These are phyloP conservation scores for Drechslerella stenobrocha DNA, from an alignment of 2,329 filamentous ascomycete species.

Conservation along the genomic window DNA sequence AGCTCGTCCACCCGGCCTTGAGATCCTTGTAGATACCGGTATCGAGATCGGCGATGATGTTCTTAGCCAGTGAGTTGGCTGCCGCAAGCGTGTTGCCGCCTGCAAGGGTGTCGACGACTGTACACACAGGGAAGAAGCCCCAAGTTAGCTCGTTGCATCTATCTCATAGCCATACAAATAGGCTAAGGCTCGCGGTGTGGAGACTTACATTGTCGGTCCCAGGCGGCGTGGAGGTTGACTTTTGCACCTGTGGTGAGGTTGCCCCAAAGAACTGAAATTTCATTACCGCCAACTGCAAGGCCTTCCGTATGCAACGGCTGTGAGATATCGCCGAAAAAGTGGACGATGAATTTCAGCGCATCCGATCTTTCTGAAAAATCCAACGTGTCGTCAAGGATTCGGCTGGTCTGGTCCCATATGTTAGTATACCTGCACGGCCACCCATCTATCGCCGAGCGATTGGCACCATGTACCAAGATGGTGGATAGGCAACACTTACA, in stretches of 20 bases:
- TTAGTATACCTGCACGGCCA: slow-evolving; percentile 56
- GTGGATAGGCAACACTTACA: slow-evolving; percentile 56
- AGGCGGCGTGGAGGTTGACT: slow-evolving; percentile 71
- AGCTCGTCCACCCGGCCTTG: slow-evolving; percentile 63
- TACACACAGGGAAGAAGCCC: slow-evolving; percentile 57
- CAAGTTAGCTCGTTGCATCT: slow-evolving; percentile 62
- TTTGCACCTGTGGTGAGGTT: slow-evolving; percentile 54
- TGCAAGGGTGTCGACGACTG: slow-evolving; percentile 43
- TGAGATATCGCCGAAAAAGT: slow-evolving; percentile 70
- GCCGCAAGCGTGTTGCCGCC: slow-evolving; percentile 21
- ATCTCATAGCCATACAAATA: slow-evolving; percentile 82
- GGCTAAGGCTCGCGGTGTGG: slow-evolving; percentile 57
- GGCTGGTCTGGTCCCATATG: slow-evolving; percentile 58
- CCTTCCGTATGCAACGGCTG: slow-evolving; percentile 70
- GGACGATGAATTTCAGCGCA: slow-evolving; percentile 50
- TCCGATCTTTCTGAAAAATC: slow-evolving; percentile 32
- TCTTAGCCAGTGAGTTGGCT: slow-evolving; percentile 60
- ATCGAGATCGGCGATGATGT: slow-evolving; percentile 62
- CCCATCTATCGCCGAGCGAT: slow-evolving; percentile 53
- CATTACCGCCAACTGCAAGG: slow-evolving; percentile 68
- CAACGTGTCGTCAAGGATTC: slow-evolving; percentile 25
- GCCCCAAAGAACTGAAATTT: slow-evolving; percentile 67
- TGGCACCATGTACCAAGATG: slow-evolving; percentile 60
- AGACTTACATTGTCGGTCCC: slow-evolving; percentile 63
- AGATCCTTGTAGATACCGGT: slow-evolving; percentile 62